These are phyloP conservation scores for Rhinocladiella similis DNA, from an alignment of 2,329 filamentous ascomycete species.

Conservation along the genomic window DNA sequence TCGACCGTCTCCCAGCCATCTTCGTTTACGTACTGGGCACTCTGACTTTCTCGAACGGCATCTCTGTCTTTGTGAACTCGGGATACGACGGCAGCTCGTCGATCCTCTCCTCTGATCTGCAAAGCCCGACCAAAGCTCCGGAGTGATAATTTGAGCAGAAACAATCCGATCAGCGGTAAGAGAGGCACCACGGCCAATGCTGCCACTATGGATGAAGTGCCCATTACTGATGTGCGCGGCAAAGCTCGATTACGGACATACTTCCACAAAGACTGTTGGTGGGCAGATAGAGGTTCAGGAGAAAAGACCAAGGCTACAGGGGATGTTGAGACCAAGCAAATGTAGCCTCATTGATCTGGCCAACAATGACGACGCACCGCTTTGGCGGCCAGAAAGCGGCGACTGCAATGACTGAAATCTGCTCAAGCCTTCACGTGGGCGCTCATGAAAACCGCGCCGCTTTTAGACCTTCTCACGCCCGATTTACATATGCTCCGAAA, in stretches of 20 bases:
- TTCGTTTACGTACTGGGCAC: constrained; percentile 35
- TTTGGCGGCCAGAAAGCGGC: background rate
- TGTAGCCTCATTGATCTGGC: constrained; percentile 5
- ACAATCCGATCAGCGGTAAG: constrained; percentile 17
- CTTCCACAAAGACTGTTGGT: constrained; percentile 9
- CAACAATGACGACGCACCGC: constrained; percentile 21
- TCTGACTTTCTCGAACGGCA: constrained; percentile 38
- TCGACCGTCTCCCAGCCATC: constrained; percentile 73
- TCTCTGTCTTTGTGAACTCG: constrained; percentile 17
- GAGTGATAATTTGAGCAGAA: constrained; percentile 14
- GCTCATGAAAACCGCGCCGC: background rate
- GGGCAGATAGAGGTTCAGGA: background rate
- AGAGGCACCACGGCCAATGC: constrained; percentile 20
- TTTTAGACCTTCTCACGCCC: background rate
- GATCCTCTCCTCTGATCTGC: constrained; percentile 14
- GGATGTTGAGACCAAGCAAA: background rate
- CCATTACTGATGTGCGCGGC: constrained; percentile 18
- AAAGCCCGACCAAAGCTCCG: constrained; percentile 21
- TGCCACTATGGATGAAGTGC: constrained; percentile 17
- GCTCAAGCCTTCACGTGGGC: constrained; percentile 1
- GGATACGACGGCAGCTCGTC: constrained; percentile 23
- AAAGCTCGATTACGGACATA: constrained; percentile 13
- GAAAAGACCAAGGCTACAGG: background rate
- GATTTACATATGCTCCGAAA: too few relatives aligned
- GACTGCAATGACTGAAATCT: constrained; percentile 1